Evolutionary conservation across 179 eudicot species (phyloP), one percentile per base, ranked within the genome.

Genomic region (Vitellaria paradoxa): DNA sequence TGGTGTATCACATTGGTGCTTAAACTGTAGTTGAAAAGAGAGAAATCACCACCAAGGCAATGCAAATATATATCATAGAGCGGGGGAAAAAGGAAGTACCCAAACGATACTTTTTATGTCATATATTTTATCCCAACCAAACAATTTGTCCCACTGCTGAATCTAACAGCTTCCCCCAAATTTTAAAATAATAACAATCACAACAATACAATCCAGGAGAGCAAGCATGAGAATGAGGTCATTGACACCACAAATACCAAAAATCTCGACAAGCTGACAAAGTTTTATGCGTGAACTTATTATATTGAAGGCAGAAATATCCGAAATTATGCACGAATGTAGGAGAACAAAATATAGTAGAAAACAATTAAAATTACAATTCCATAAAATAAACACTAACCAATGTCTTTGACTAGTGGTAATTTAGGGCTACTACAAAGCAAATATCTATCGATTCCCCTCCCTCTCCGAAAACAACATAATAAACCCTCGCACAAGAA

Each of bases 141-240:
- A 72, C 23, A 42, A 56, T 17, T 30, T 53, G 15, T 15, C 53
- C 26, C 46, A 23, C 4, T 9, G 20, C 21, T 9, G 14, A 53
- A 23, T 17, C 74, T 70, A 26, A 70, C 23, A 70, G 17, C 74
- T 23, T 70, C 45, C 42, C 14, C 46, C 37, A 18, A 70, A 50
- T 24, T 37, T 37, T 37, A 55, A 57, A 23, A 72, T 17, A 55
- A 72, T 42, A 24, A 17, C 7, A 24, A 61, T 61, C 6, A 57
- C 30, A 55, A 24, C 9, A 24, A 64, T 64, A 56, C 11, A 53
- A 72, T 56, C 30, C 24, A 64, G 11, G 3, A 40, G 26, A 72
- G 14, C 9, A 30, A 9, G 62, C 63, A 55, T 56, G 47, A 26
- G n/a, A 15, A n/a, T 14, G 23, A 53, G 75, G 47, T 15, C 21